Base-by-base conservation (phyloP, 306 rosid species). In the Adenanthera pavonina region DNA sequence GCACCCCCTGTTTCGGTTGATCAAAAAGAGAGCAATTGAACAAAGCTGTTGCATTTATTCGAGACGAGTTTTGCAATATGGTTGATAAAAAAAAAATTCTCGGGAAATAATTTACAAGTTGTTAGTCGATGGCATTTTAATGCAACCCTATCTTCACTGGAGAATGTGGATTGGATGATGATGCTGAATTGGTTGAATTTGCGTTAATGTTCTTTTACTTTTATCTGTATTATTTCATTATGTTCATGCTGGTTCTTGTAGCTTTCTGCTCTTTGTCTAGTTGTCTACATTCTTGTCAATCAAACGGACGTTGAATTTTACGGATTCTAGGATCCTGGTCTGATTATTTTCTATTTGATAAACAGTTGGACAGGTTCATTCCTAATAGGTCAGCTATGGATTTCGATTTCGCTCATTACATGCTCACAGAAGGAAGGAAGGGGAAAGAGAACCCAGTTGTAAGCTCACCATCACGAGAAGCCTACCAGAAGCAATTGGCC, bases 401-500 rank as follows among this genome's bases (percentile, higher is more conserved):
- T 65, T 75, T 88, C 40, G 87, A 76, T 54, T 81, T 61, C 62
- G 84, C 87, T 13, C 83, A 85, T 52, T 75, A 78, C 47, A 86
- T 88, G 89, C 84, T 85, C 43, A 85, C 85, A 0, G 82, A 74
- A 5, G 83, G 86, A 38, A 74, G 73, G 72, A 83, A 85, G 69
- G 86, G 76, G 69, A 85, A 87, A 87, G 94, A 90, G 82, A 90
- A 87, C 77, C 91, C 92, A 8, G 38, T 84, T 47, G 17, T 78
- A 41, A 81, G 77, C 34, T 82, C 86, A 4, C 92, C 92, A 16
- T 79, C 92, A 2, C 81, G 84, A 60, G 88, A 88, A 69, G 92
- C 92, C 59, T 90, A 88, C 74, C 85, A 80, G 82, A 85, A 80
- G 87, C 84, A 82, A 40, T 52, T 90, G 67, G 90, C 91, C 1